These are phyloP conservation scores for Mucor irregularis DNA, from an alignment of 371 early-diverging fungal species.

Conservation along the genomic window DNA sequence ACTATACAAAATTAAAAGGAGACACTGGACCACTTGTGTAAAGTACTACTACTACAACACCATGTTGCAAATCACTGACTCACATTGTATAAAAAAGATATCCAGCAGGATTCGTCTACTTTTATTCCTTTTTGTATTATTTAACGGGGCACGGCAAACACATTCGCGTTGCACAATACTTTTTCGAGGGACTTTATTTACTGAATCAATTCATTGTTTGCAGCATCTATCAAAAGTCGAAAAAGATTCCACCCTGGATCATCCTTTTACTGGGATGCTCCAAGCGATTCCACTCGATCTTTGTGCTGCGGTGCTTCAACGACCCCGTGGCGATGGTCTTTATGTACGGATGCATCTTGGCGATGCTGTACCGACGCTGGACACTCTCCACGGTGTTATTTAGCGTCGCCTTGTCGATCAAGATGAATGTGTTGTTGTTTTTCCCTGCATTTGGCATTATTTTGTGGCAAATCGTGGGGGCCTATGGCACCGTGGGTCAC, in stretches of 20 bases:
- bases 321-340: conserved; percentile 88
- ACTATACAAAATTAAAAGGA: conserved; percentile 80
- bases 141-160: conserved; percentile 71
- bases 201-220: conserved; percentile 64
- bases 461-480: conserved; percentile 60
- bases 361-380: conserved; percentile 59
- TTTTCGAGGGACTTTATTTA: conserved; percentile 79
- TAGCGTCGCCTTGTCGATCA: conserved; percentile 83
- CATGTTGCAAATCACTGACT: not conserved
- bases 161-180: conserved; percentile 74
- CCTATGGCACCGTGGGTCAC: conserved; percentile 50
- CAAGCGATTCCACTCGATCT: conserved; percentile 89
- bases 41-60: conserved; percentile 1
- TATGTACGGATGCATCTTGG: conserved; percentile 63
- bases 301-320: conserved; percentile 87
- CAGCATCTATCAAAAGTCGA: conserved; percentile 61
- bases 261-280: conserved; percentile 69
- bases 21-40: conserved; percentile 94
- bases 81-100: conserved; percentile 67
- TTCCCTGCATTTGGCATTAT: conserved; percentile 84
- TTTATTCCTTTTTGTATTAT: conserved; percentile 72
- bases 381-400: conserved; percentile 58
- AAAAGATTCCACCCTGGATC: conserved; percentile 58
- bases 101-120: conserved; percentile 92
- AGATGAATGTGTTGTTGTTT: conserved; percentile 92